Conservation (phyloP, 306 rosid species). For the Dryas octopetala region DNA sequence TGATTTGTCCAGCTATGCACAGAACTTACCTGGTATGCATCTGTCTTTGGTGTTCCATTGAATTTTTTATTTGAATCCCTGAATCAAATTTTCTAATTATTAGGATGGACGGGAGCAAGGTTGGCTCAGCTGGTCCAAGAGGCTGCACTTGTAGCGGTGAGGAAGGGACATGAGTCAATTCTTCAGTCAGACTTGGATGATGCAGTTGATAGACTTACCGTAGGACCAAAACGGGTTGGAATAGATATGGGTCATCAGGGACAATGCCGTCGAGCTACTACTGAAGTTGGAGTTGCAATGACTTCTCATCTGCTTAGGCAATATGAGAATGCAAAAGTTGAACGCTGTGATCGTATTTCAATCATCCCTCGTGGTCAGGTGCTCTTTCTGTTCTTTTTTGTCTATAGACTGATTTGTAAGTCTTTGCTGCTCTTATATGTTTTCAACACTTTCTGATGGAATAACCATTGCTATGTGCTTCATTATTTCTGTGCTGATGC, state of each 20-base stretch:
- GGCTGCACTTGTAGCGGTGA: constrained; percentile 98
- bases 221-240: constrained; percentile 86
- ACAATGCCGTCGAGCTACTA: constrained; percentile 92
- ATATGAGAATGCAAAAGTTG: constrained; percentile 78
- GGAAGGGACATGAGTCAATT: constrained; percentile 80
- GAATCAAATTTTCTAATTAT: constrained; percentile 27
- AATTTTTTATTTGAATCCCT: constrained; percentile 26
- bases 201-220: constrained; percentile 93
- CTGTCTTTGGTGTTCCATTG: constrained; percentile 14
- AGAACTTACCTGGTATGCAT: constrained; percentile 82
- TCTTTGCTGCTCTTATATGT: constrained; percentile 22
- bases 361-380: constrained; percentile 98
- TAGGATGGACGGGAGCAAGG: constrained; percentile 97
- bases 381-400: constrained; percentile 38
- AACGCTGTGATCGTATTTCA: constrained; percentile 88
- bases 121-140: constrained; percentile 94
- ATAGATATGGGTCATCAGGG: constrained; percentile 78
- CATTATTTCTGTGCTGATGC: background rate
- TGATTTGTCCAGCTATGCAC: constrained; percentile 81
- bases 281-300: constrained; percentile 89
- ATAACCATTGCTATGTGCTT: background rate
- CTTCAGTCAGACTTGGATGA: constrained; percentile 90
- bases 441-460: constrained; percentile 9
- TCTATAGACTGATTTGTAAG: constrained; percentile 1
- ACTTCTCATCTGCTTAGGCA: constrained; percentile 89